Evolutionary conservation across 345 rosid species (phyloP), one percentile per base, ranked within the genome.

Genomic region (Pistacia vera): DNA sequence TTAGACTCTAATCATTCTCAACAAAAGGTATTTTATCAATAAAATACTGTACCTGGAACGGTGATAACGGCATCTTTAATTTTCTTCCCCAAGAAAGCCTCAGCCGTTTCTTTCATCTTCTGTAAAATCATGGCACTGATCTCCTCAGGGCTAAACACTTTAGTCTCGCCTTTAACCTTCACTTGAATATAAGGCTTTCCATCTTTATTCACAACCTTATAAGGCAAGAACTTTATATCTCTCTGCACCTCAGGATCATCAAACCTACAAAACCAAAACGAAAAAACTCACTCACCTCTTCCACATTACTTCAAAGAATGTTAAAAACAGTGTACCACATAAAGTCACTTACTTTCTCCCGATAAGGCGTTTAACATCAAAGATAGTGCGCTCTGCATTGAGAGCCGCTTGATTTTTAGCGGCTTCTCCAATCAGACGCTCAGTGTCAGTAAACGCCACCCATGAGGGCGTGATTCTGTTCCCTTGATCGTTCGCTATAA

Each of bases 21-120:
- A 30, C 2, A 30, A 30, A 30, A 30, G 2, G 33, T 30, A 30
- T 30, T 30, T 30, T 30, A 38, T 38, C 41, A 38, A 38, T 25
- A 4, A 38, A 4, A 38, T 38, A 38, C 41, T 13, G 3, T 8
- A 81, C 84, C 84, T 9, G 84, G 84, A 64, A 81, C 84, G 6
- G 81, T 77, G 16, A 81, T 55, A 5, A 81, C 76, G 56, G 84
- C 84, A 36, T 81, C 81, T 75, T 81, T 81, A 75, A 81, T 77
- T 49, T 81, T 81, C 83, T 81, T 81, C 54, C 83, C 78, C 41
- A 81, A 75, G 75, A 72, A 81, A 14, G 83, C 80, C 48, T 81
- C 80, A 0, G 83, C 78, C 22, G 83, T 81, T 35, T 81, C 83
- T 72, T 81, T 77, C 83, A 73, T 81, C 77, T 77, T 81, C 56